phyloP scores from a whole-genome alignment of 345 rosid genomes.

The Ceriops decandra region DNA sequence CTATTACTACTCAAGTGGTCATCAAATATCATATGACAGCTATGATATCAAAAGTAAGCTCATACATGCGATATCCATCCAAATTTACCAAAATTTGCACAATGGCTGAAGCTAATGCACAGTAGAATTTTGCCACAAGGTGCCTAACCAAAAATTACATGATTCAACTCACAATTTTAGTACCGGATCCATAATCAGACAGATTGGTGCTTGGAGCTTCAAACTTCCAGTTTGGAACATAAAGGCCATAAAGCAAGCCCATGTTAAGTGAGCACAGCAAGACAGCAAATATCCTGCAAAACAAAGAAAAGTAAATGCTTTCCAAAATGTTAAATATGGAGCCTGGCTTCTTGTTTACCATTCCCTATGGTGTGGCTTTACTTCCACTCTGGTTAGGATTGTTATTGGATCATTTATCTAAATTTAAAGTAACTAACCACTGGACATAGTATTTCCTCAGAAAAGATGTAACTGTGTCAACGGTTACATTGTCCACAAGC shows the following conservation, averaged over 20 bases:
- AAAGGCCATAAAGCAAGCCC: constrained; percentile 48
- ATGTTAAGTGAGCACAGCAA: constrained; percentile 37
- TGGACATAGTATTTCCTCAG: constrained; percentile 46
- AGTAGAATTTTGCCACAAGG: constrained; percentile 2
- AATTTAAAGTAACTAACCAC: constrained; percentile 38
- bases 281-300: constrained; percentile 44
- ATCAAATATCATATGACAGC: not conserved
- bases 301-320: constrained; percentile 7
- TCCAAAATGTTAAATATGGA: not conserved
- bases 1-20: not conserved
- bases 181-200: constrained; percentile 21
- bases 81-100: constrained; percentile 3
- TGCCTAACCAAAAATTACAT: not conserved
- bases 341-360: no score
- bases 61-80: no score
- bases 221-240: constrained; percentile 57
- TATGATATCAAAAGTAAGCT: not conserved
- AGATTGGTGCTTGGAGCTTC: constrained; percentile 27
- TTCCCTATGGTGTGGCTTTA: no score
- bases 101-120: no score
- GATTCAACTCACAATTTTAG: constrained; percentile 41
- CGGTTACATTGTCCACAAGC: constrained; percentile 38
- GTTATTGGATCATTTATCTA: not conserved
- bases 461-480: constrained; percentile 40
- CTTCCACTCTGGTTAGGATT: not conserved